Conservation (phyloP, 202 grass and related monocot species). For the Tripidium arundinaceum region DNA sequence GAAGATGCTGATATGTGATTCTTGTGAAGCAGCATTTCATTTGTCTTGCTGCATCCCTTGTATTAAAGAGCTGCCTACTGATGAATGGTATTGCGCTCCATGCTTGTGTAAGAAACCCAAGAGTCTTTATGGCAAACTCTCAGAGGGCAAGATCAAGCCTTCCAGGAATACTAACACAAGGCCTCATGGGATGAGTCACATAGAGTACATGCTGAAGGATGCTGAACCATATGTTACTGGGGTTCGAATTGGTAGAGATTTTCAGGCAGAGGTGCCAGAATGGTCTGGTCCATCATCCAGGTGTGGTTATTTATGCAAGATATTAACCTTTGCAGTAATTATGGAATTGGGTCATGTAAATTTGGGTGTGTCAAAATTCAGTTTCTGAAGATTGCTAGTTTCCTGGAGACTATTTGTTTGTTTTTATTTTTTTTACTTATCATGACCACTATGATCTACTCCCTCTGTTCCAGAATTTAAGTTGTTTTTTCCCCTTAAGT, state of each 20-base stretch:
- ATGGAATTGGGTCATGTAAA: conserved; percentile 2
- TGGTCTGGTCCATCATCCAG: conserved; percentile 56
- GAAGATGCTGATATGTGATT: conserved; percentile 91
- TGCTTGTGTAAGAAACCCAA: conserved; percentile 63
- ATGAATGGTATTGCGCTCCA: conserved; percentile 66
- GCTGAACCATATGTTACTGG: conserved; percentile 56
- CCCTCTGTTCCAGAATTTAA: not conserved
- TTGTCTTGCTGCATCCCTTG: conserved; percentile 59
- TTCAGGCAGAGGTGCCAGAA: conserved; percentile 71
- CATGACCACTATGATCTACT: not conserved
- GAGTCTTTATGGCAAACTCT: conserved; percentile 36
- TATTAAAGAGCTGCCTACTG: conserved; percentile 41
- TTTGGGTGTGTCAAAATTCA: conserved; percentile 10
- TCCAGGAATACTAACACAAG: conserved; percentile 33
- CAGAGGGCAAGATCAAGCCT: conserved; percentile 25
- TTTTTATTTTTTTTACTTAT: conserved; percentile 2
- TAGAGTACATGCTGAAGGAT: conserved; percentile 72
- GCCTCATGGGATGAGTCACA: conserved; percentile 43
- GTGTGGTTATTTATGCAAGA: conserved; percentile 43
- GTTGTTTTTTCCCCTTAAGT: not conserved
- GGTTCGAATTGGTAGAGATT: conserved; percentile 65
- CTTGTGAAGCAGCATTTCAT: conserved; percentile 89
- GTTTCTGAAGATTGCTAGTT: conserved; percentile 5
- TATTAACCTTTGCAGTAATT: conserved; percentile 32
- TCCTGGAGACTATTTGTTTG: not conserved